phyloP scores from a whole-genome alignment of 257 asterid genomes.

The Gentiana dahurica region DNA sequence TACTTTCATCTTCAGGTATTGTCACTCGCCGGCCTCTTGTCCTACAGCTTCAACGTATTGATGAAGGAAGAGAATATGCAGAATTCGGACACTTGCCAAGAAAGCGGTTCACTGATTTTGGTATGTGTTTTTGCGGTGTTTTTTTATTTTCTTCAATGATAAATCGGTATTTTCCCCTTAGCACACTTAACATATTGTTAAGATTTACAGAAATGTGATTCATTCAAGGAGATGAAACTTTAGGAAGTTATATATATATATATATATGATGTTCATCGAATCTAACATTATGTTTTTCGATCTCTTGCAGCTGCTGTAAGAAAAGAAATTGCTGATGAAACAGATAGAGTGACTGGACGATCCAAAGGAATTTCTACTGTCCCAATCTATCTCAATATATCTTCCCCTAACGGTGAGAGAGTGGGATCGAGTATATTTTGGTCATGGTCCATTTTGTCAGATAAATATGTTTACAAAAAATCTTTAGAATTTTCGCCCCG shows the following conservation, averaged over 20 bases:
- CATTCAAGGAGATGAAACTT: background rate
- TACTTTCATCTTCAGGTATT: conserved; percentile 45
- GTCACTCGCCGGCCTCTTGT: conserved; percentile 98
- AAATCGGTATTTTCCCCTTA: background rate
- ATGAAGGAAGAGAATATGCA: conserved; percentile 93
- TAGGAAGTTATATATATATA: no score
- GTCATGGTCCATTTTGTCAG: no score
- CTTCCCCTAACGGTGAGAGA: conserved; percentile 71
- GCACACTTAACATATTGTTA: background rate
- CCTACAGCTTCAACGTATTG: conserved; percentile 85
- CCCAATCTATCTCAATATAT: conserved; percentile 90
- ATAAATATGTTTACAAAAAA: no score
- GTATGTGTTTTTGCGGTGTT: conserved; percentile 25
- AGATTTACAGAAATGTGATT: no score
- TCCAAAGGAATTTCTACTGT: conserved; percentile 71
- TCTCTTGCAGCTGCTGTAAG: conserved; percentile 75
- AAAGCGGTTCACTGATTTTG: conserved; percentile 81
- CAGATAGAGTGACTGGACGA: conserved; percentile 96
- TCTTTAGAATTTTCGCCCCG: no score
- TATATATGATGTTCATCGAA: no score
- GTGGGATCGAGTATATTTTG: no score
- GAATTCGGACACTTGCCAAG: conserved; percentile 92
- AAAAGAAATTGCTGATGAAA: conserved; percentile 86
- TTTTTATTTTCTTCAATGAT: no score
- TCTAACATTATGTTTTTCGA: conserved; percentile 7